Base-by-base conservation (phyloP, 108 stramenopile species). In the Pseudonitzschia pungens region DNA sequence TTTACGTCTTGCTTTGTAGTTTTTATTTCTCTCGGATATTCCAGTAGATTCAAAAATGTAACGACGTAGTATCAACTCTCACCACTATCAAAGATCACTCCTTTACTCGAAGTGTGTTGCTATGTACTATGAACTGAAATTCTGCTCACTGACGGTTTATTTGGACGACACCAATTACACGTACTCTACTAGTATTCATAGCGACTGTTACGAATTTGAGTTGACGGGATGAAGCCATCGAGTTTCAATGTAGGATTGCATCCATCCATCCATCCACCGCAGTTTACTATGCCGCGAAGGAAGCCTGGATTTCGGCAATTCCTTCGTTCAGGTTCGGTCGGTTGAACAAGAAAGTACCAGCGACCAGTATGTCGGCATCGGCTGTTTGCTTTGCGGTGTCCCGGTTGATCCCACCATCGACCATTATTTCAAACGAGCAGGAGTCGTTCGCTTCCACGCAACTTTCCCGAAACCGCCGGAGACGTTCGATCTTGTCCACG, bases 381-480 rank as follows among this genome's bases (percentile, higher is more conserved):
- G 68, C 64, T 0, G 79, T 73, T 28, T 69, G 78, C 24, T 45
- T 56, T 7, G 81, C 83, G n/a, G 91, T 94, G 26, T 71, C 55
- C 10, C 27, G 58, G 50, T 92, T 90, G 55, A 94, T 83, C 18
- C 93, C 93, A 4, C 93, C 93, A 80, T 94, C 93, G 18, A 90
- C 89, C 69, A 88, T 73, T 15, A 94, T 86, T 12, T 73, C 62
- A 81, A 71, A 79, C 12, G 85, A 77, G 70, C 82, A 84, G 2
- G 62, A 27, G 9, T 85, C 45, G 32, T 75, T 83, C 67, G 68
- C 59, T 89, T 77, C 63, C 21, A 9, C 24, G 20, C 2, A 20
- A 56, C 20, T 58, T 83, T 86, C 55, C 27, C 65, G 64, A 55
- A 65, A 69, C 11, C 42, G 48, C 5, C 29, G 12, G 4, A 71